Base-by-base conservation (phyloP, 306 rosid species). In the Hippophae gyantsensis region DNA sequence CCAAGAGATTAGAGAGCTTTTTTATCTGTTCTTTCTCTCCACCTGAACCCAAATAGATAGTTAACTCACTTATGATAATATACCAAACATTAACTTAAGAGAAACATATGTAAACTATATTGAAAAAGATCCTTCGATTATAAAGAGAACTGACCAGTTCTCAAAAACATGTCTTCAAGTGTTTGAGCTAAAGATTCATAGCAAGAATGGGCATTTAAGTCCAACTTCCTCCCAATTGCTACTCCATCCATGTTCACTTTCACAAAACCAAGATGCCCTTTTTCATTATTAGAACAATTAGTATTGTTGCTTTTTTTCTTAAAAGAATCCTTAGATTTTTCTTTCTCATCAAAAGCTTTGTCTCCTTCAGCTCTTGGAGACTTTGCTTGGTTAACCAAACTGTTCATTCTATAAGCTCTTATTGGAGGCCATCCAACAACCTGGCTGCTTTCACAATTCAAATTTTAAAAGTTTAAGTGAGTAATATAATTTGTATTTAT, bases 361-460 rank as follows among this genome's bases (percentile, higher is more conserved):
- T 76, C 82, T 42, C 78, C 85, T 66, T 74, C 87, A 65, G 85
- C 62, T 59, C 74, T 69, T 48, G 69, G 68, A 23, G 70, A 47
- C 70, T 81, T 84, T 51, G 87, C 77, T 48, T 76, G 90, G 82
- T 78, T 81, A 42, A 70, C 77, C 69, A 84, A 67, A 77, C 90
- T 72, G 71, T 78, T 76, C 70, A 84, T 73, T 73, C 90, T 84
- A 47, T 81, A 64, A 46, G 90, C 70, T 60, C 85, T 81, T 45
- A 84, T 58, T 32, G 90, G 90, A 42, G 90, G 90, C 90, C 90
- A 84, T 58, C 90, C 90, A 75, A 84, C 87, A 52, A 81, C 85
- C 58, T 78, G 90, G 70, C 90, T 84, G 85, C 61, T 76, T 68
- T 65, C 68, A 52, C 2, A 48, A 57, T 3, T 44, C 43, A 57